Evolutionary conservation across 306 rosid genomes (phyloP), one percentile per base, ranked within the genome.

Genomic region (Bauhinia variegata): DNA sequence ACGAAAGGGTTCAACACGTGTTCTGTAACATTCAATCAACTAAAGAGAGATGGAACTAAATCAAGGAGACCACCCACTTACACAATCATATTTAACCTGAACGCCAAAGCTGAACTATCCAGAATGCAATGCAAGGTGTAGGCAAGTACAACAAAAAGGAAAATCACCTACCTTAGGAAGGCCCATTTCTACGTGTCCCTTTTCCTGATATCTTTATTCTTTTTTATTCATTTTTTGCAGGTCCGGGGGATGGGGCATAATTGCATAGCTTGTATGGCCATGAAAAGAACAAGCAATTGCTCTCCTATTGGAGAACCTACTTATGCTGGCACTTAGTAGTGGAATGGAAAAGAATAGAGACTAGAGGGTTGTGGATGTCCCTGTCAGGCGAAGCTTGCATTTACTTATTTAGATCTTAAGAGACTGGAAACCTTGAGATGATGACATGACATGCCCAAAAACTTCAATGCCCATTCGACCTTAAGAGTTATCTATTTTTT

Each of bases 161-260:
- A 60, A 54, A 63, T 47, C 11, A 63, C 53, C 41, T 63, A 64
- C 63, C 41, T 65, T 51, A 67, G 56, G 39, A 17, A 48, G 48
- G 53, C 39, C 55, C 39, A 55, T 39, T 55, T 75, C 63, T 65
- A 80, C 59, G 68, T 70, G 83, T 67, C 80, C 42, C 52, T 39
- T 78, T n/a, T n/a, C 59, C n/a, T 51, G 7, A 52, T 36, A 60
- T 63, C 54, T 34, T 47, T 49, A 38, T 18, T 23, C 11, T 50
- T 60, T 30, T 5, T 23, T n/a, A n/a, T n/a, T n/a, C n/a, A n/a
- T n/a, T n/a, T n/a, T n/a, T n/a, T 39, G 23, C 7, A 41, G 52
- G 4, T n/a, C n/a, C n/a, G 31, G 64, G 23, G 43, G 33, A 52
- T 47, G 79, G 46, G 34, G 48, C 16, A 67, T 64, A 60, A 54